A percentile compares a stretch with the other conserved stretches of the same genome.
Conservation (phyloP, 768 basidiomycete species). For the Pseudohyphozyma bogoriensis region DNA sequence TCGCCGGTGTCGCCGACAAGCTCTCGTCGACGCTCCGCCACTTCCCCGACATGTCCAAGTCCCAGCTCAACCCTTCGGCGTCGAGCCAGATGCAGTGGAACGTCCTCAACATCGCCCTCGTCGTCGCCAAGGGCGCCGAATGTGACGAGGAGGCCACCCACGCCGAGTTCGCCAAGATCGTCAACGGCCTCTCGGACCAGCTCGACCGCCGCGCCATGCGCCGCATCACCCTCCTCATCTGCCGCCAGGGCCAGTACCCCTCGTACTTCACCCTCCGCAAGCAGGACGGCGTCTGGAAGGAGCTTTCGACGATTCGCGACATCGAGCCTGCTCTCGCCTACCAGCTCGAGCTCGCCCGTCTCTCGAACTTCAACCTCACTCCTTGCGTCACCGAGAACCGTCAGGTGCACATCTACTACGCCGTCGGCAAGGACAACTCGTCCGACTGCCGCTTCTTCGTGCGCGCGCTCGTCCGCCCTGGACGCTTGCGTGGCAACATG, state of each 20-base stretch:
- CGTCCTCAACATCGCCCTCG: slow-evolving; percentile 85
- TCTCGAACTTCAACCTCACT: slow-evolving; percentile 91
- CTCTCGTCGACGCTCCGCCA: slow-evolving; percentile 35
- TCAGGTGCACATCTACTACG: slow-evolving; percentile 82
- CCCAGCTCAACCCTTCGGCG: slow-evolving; percentile 35
- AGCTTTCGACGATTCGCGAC: slow-evolving; percentile 94
- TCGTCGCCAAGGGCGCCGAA: slow-evolving; percentile 67
- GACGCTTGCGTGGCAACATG: slow-evolving; percentile 82
- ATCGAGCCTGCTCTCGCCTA: slow-evolving; percentile 96
- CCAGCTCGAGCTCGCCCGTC: slow-evolving; percentile 90
- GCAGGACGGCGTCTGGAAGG: slow-evolving; percentile 61
- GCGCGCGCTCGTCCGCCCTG: slow-evolving; percentile 89
- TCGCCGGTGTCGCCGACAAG: slow-evolving; percentile 23
- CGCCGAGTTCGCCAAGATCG: slow-evolving; percentile 54
- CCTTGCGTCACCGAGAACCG: slow-evolving; percentile 95
- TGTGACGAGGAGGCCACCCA: slow-evolving; percentile 66
- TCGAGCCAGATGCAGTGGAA: slow-evolving; percentile 56
- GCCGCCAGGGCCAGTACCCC: slow-evolving; percentile 82
- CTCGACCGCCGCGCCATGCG: slow-evolving; percentile 71
- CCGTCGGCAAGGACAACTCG: slow-evolving; percentile 86
- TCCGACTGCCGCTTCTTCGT: slow-evolving; percentile 98
- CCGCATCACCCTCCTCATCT: slow-evolving; percentile 82
- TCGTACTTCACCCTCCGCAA: slow-evolving; percentile 86
- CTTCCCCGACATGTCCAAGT: slow-evolving; percentile 75
- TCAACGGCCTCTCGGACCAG: slow-evolving; percentile 56